A percentile compares a stretch with the other conserved stretches of the same genome.
These are phyloP conservation scores for Massarina eburnea DNA, from an alignment of 2,329 filamentous ascomycete species.

Conservation along the genomic window DNA sequence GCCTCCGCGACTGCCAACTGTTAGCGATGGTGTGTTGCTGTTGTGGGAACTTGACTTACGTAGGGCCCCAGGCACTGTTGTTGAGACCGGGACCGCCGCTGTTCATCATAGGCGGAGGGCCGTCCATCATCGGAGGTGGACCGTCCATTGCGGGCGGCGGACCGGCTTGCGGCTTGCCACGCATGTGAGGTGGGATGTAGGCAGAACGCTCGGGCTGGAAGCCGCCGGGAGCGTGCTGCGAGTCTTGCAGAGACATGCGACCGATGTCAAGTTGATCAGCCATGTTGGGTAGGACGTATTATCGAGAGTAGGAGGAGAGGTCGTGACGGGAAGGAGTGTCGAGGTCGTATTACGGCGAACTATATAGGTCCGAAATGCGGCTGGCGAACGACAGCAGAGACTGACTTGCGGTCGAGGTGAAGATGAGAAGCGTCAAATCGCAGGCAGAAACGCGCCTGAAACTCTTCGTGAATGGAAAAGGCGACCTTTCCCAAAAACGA, in stretches of 20 bases:
- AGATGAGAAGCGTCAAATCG: conserved; percentile 33
- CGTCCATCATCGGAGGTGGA: conserved; percentile 48
- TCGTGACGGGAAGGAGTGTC: conserved; percentile 4
- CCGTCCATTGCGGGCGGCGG: conserved; percentile 43
- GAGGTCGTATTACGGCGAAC: conserved; percentile 19
- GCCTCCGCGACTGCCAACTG: conserved; percentile 24
- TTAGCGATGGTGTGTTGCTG: conserved; percentile 16
- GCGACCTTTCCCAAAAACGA: conserved; percentile 42
- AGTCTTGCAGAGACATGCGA: conserved; percentile 70
- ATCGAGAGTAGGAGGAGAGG: conserved; percentile 1
- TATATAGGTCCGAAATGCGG: conserved; percentile 28
- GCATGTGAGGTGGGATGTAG: conserved; percentile 86
- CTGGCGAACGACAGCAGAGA: conserved; percentile 35
- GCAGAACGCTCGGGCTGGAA: conserved; percentile 63
- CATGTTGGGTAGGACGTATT: conserved; percentile 30
- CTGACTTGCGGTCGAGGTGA: conserved; percentile 27
- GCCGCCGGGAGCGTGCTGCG: conserved; percentile 59
- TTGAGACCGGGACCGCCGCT: conserved; percentile 56
- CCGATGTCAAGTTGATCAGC: conserved; percentile 74
- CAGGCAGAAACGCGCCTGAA: conserved; percentile 46
- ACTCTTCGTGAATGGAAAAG: conserved; percentile 42
- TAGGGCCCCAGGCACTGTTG: conserved; percentile 63
- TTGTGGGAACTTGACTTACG: conserved; percentile 14
- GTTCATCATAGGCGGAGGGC: conserved; percentile 47
- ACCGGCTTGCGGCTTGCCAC: conserved; percentile 44